Conservation (phyloP, 768 basidiomycete genomes). For the Hortiboletus flavorubellus region DNA sequence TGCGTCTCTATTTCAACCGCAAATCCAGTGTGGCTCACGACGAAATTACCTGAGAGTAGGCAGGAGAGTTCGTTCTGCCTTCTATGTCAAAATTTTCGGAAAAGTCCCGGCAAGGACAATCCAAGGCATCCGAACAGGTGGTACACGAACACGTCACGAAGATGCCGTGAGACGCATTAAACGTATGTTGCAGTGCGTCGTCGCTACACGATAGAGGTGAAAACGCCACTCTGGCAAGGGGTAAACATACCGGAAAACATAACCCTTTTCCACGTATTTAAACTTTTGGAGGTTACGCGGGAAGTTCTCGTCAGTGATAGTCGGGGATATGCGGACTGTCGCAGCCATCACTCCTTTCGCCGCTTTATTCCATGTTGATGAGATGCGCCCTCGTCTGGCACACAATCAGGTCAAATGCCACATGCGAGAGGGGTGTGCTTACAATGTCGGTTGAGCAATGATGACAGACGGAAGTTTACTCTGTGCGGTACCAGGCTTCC, state of each 20-base stretch:
- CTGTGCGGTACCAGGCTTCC: not conserved
- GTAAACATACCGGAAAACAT: constrained; percentile 41
- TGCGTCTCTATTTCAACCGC: constrained; percentile 21
- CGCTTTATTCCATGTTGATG: constrained; percentile 30
- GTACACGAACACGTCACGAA: constrained; percentile 47
- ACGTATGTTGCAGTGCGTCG: constrained; percentile 13
- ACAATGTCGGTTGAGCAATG: constrained; percentile 23
- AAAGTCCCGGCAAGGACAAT: constrained; percentile 48
- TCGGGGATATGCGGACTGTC: constrained; percentile 31
- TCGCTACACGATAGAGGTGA: constrained; percentile 16
- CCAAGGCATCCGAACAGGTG: constrained; percentile 30
- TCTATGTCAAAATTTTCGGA: constrained; percentile 37
- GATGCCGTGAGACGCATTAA: constrained; percentile 29
- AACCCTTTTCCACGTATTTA: constrained; percentile 51
- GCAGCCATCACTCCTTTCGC: constrained; percentile 29
- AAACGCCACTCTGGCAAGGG: not conserved
- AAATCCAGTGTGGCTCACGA: not conserved
- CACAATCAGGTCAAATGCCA: not conserved
- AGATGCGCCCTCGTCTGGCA: constrained; percentile 25
- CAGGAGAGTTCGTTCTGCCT: constrained; percentile 30
- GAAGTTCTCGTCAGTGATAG: constrained; percentile 35
- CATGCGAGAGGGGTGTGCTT: not conserved
- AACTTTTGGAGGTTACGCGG: constrained; percentile 45
- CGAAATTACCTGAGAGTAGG: constrained; percentile 40
- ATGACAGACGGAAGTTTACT: constrained; percentile 15